Base-by-base conservation (phyloP, 305 asterid genomes). In the Plantago coronopus region DNA sequence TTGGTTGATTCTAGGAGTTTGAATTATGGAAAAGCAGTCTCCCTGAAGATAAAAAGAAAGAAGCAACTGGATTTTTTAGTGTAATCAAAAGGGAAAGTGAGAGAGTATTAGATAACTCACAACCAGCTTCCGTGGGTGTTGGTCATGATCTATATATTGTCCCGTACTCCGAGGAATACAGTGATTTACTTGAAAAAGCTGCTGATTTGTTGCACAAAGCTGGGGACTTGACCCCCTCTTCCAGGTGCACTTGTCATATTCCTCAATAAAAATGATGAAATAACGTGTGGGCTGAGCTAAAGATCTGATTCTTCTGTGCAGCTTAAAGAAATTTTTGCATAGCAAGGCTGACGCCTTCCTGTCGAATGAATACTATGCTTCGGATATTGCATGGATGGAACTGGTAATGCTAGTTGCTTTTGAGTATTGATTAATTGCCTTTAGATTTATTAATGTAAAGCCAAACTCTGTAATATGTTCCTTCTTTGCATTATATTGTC, bases 381-480 rank as follows among this genome's bases (percentile, higher is more conserved):
- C 97, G 54, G 97, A 93, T 79, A 83, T 93, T 65, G 91, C 95
- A 65, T 93, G 97, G 99, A 85, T 89, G 96, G 99, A 93, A 71
- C 76, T 93, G 99, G 99, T 93, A 72, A 87, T 72, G 56, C 21
- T 40, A 40, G 2, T 22, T 19, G 6, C 53, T 53, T 31, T 37
- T 62, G 62, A 45, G 49, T 55, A 29, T 37, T 62, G 62, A 45
- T 56, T 55, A 51, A 37, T 67, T 38, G 51, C 31, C 44, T 23
- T 48, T 5, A 43, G 49, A 56, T 57, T 15, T 69, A 37, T 62
- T 37, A 50, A 21, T 22, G 18, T n/a, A 48, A 59, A 17, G 54
- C 60, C 17, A 29, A 50, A 25, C 14, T 27, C 19, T 42, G 34
- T 56, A 17, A 44, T 34, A 19, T 1, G 23, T 43, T 59, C 2